A percentile compares a stretch with the other conserved stretches of the same genome.
These are phyloP conservation scores for Tuctoria greenei DNA, from an alignment of 176 grass and related monocot genomes.

Conservation along the genomic window DNA sequence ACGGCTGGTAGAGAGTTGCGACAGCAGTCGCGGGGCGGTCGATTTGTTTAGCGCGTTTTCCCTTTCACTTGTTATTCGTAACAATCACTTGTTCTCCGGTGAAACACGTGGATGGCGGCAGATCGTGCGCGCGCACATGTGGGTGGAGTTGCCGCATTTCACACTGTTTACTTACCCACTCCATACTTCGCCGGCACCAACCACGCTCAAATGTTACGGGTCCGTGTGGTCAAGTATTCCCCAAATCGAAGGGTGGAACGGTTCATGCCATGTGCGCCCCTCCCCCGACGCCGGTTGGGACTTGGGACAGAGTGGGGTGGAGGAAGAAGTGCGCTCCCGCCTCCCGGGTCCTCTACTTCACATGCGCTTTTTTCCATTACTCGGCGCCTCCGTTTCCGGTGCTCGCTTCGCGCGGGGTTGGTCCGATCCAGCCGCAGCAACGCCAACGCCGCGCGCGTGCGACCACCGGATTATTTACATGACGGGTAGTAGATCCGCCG, in stretches of 20 bases:
- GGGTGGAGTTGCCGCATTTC: not conserved
- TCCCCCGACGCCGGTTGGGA: no score
- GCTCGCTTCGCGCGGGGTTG: not conserved
- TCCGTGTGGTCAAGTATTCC: not conserved
- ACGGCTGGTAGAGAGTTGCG: not conserved
- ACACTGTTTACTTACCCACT: not conserved
- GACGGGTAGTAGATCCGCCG: not conserved
- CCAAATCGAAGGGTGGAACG: not conserved
- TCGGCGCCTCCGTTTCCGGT: not conserved
- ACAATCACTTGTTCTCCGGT: not conserved
- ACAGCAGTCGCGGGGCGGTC: not conserved
- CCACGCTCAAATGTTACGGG: not conserved
- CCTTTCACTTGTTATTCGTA: not conserved
- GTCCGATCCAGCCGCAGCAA: no score
- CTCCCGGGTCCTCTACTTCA: no score
- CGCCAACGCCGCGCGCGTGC: no score
- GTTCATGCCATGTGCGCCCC: not conserved
- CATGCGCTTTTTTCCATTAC: not conserved
- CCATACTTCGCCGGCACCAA: not conserved
- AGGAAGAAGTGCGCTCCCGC: not conserved
- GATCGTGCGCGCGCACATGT: not conserved
- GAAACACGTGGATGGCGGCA: constrained; percentile 7
- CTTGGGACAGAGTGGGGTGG: no score
- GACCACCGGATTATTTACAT: not conserved
- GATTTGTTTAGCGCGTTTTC: not conserved